Conservation (phyloP, 2,329 filamentous ascomycete genomes). For the Apiospora hydei region DNA sequence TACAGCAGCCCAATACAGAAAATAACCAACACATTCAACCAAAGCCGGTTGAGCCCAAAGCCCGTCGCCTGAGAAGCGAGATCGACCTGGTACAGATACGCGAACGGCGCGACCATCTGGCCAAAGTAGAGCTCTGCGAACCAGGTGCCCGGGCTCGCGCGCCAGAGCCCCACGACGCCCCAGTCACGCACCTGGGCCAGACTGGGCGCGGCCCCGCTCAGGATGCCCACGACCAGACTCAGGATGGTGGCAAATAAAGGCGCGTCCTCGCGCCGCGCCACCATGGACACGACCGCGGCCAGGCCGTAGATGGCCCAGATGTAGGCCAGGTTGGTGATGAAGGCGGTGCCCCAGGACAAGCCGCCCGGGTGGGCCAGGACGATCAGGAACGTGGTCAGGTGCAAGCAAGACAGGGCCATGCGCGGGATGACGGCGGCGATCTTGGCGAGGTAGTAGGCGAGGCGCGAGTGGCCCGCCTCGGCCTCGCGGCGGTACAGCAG, state of each 20-base stretch:
- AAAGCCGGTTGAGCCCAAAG: slow-evolving; percentile 53
- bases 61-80: slow-evolving; percentile 52
- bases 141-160: slow-evolving; percentile 61
- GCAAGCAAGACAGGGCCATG: slow-evolving; percentile 58
- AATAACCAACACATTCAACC: slow-evolving; percentile 53
- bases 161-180: slow-evolving; percentile 64
- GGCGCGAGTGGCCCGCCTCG: slow-evolving; percentile 61
- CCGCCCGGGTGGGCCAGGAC: slow-evolving; percentile 54
- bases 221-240: slow-evolving; percentile 59
- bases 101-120: slow-evolving; percentile 56
- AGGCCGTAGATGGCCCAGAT: slow-evolving; percentile 67
- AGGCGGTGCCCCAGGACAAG: slow-evolving; percentile 55
- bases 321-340: slow-evolving; percentile 59
- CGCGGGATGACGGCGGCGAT: slow-evolving; percentile 58
- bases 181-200: slow-evolving; percentile 56
- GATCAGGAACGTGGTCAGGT: slow-evolving; percentile 61
- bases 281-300: slow-evolving; percentile 59
- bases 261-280: slow-evolving; percentile 62
- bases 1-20: slow-evolving; percentile 53
- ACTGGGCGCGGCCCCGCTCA: slow-evolving; percentile 61
- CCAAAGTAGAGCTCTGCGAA: slow-evolving; percentile 64
- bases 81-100: slow-evolving; percentile 59
- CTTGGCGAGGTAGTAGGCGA: slow-evolving; percentile 65
- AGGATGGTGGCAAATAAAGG: slow-evolving; percentile 63
- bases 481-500: slow-evolving; percentile 62